Conservation (phyloP, 805 yeast species). For the Teunomyces gatunensis region DNA sequence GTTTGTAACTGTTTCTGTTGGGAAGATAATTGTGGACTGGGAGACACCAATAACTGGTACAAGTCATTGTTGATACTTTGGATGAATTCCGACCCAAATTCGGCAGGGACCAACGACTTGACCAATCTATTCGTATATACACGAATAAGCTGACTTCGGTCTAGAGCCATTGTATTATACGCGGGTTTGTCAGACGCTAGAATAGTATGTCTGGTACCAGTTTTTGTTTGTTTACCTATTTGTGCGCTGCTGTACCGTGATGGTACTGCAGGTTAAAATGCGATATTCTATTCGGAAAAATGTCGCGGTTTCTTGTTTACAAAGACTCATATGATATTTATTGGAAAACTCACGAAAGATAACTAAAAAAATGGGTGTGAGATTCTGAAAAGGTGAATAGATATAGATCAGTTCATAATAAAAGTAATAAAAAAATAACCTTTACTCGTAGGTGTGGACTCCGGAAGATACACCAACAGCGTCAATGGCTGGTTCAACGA, state of each 20-base stretch:
- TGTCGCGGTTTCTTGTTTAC: not conserved
- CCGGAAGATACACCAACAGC: slow-evolving; percentile 76
- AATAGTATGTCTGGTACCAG: no score
- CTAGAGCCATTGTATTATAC: slow-evolving; percentile 15
- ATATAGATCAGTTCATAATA: not conserved
- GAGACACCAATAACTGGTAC: slow-evolving; percentile 4
- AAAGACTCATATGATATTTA: not conserved
- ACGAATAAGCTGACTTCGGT: slow-evolving; percentile 30
- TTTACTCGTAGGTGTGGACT: slow-evolving; percentile 24
- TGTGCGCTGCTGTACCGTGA: not conserved
- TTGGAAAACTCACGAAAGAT: not conserved
- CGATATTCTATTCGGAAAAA: not conserved
- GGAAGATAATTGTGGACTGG: not conserved
- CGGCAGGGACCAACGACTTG: slow-evolving; percentile 34
- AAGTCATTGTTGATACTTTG: slow-evolving; percentile 32
- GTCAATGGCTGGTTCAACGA: slow-evolving; percentile 57
- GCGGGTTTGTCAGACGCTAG: no score
- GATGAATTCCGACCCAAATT: slow-evolving; percentile 33
- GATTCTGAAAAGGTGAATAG: not conserved
- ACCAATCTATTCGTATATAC: slow-evolving; percentile 35
- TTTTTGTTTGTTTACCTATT: slow-evolving; percentile 1
- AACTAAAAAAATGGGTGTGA: not conserved
- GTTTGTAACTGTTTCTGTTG: slow-evolving; percentile 13
- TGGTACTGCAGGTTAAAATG: not conserved
- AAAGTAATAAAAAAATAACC: not conserved